Conservation (phyloP, 768 basidiomycete genomes). For the Leccinum uliginosum region DNA sequence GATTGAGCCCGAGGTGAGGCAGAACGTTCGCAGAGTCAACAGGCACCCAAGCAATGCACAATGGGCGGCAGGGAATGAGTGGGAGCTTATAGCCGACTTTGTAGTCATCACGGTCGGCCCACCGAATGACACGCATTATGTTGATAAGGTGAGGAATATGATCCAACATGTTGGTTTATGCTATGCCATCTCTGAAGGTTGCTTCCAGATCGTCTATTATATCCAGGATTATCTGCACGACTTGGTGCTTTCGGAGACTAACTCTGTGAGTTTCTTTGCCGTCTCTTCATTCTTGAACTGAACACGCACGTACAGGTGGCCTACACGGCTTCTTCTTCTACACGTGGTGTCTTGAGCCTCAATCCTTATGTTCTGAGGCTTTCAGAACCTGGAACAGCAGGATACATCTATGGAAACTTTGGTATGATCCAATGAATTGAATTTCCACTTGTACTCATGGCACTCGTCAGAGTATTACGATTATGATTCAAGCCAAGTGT, state of each 20-base stretch:
- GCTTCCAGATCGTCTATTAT: conserved; percentile 40
- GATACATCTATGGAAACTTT: conserved; percentile 52
- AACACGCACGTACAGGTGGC: conserved; percentile 36
- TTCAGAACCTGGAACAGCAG: conserved; percentile 41
- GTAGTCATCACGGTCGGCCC: not conserved
- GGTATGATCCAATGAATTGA: conserved; percentile 29
- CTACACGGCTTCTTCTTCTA: conserved; percentile 59
- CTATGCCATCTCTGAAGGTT: no score
- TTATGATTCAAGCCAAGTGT: conserved; percentile 48
- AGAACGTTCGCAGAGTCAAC: conserved; percentile 45
- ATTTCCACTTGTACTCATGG: not conserved
- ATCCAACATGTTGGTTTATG: not conserved
- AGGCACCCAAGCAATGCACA: conserved; percentile 54
- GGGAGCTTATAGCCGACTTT: conserved; percentile 39
- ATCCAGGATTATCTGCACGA: conserved; percentile 51
- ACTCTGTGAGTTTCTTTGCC: conserved; percentile 34
- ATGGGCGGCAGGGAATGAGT: conserved; percentile 50
- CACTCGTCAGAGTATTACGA: conserved; percentile 47
- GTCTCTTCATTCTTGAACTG: not conserved
- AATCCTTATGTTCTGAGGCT: conserved; percentile 51
- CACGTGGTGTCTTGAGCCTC: conserved; percentile 50
- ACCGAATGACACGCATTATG: conserved; percentile 4
- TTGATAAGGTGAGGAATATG: conserved; percentile 40
- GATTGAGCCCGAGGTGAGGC: conserved; percentile 52
- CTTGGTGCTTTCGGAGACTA: conserved; percentile 42